Evolutionary conservation across 2,329 filamentous ascomycete genomes (phyloP), one percentile per base, ranked within the genome.

Genomic region (Anthostomella pinea): DNA sequence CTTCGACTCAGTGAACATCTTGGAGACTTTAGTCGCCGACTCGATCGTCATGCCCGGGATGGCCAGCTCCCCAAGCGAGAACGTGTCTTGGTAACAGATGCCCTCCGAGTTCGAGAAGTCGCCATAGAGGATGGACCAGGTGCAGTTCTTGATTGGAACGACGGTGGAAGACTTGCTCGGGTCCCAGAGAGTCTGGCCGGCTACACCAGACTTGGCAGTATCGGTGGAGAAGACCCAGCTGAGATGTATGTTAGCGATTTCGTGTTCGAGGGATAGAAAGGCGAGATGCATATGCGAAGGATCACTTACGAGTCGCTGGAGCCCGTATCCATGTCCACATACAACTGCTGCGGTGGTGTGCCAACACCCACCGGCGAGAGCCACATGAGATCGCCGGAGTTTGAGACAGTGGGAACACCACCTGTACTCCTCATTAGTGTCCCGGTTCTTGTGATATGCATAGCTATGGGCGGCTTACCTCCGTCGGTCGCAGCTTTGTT

Each of bases 301-400:
- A n/a, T n/a, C n/a, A n/a, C 83, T 75, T 74, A 93, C 82, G 75
- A 60, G 40, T 78, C 75, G 8, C 69, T 64, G 6, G 74, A 78
- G 8, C 73, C 75, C 2, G 72, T 77, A 46, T 77, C 73, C 16
- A 77, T 48, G n/a, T 72, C 66, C 26, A 77, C 52, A 30, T 65
- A 67, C 26, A 75, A 37, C 5, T 53, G 58, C 43, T 77, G 72
- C 1, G 68, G 63, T 0, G 73, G 73, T 10, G 60, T 69, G 8
- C 73, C 73, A 30, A 77, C 52, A 31, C 64, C 53, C 17, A 72
- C 49, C 18, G 72, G 63, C 19, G 66, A 60, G 17, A 70, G 53
- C 55, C 64, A 73, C 35, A 68, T 57, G 35, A 67, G 53, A 44
- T 73, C 69, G 14, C 57, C 63, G 14, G 61, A 57, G 16, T 68